Percentiles rank a stretch among this genome's conserved stretches.
Evolutionary conservation across 1,139 yeast genomes (phyloP).

Genomic region (Yamadazyma triangularis): DNA sequence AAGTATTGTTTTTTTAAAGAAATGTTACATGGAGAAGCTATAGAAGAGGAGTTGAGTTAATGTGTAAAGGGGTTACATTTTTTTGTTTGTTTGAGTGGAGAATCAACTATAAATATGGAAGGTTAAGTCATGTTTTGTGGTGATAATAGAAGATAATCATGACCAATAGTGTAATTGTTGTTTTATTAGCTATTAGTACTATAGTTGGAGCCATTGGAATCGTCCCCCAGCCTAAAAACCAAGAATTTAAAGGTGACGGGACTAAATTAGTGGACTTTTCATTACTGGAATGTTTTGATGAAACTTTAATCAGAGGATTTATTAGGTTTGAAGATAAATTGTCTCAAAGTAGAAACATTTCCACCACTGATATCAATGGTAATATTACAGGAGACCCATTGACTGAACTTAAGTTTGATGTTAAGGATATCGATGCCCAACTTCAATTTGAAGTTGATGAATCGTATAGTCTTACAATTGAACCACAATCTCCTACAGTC

Average conservation of each 20-base stretch:
- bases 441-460: conserved; percentile 42
- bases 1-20: no score
- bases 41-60: no score
- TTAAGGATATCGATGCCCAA: conserved; percentile 24
- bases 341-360: neutral
- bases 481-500: conserved; percentile 9
- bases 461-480: conserved; percentile 25
- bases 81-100: no score
- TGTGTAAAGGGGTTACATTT: no score
- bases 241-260: neutral
- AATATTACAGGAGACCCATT: neutral
- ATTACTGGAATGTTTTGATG: neutral
- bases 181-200: no score
- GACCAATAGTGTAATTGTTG: no score
- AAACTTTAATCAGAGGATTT: neutral
- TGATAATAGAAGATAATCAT: no score
- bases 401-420: conserved; percentile 1
- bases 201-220: neutral
- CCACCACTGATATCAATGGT: neutral
- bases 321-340: neutral
- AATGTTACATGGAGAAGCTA: no score
- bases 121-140: no score
- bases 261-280: neutral
- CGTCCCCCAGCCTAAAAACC: neutral
- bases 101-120: no score